phyloP scores from a whole-genome alignment of 164 flowering plant species.

The Echeveria elegans region DNA sequence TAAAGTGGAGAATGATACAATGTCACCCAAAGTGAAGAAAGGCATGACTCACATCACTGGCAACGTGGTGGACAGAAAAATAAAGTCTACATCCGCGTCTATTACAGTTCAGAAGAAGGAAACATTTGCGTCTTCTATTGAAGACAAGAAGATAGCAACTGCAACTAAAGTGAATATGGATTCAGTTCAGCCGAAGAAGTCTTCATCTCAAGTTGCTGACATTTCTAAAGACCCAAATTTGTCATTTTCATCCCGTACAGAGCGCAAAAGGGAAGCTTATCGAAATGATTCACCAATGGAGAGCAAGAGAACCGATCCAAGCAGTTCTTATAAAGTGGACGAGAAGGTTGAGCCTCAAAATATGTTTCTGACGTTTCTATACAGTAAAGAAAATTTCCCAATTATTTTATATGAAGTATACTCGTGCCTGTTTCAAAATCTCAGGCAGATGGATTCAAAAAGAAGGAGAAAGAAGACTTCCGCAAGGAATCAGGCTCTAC shows the following conservation, averaged over 20 bases:
- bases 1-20: conserved; percentile 22
- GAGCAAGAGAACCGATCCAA: conserved; percentile 15
- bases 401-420: background rate
- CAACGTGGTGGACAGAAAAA: background rate
- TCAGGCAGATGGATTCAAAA: background rate
- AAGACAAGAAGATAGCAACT: background rate
- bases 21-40: background rate
- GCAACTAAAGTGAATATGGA: background rate
- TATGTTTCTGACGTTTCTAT: background rate
- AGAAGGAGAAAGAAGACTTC: background rate
- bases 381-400: background rate
- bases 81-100: background rate
- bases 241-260: background rate
- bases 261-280: background rate
- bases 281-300: background rate
- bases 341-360: background rate
- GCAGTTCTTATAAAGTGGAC: conserved; percentile 27
- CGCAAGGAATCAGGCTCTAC: background rate
- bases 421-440: background rate
- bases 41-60: background rate
- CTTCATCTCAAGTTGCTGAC: background rate
- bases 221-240: background rate
- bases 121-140: background rate
- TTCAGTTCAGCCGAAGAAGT: conserved; percentile 3
- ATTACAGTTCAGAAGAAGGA: background rate